Evolutionary conservation across 768 basidiomycete species (phyloP), one percentile per base, ranked within the genome.

Genomic region (Infundibulicybe gibba): DNA sequence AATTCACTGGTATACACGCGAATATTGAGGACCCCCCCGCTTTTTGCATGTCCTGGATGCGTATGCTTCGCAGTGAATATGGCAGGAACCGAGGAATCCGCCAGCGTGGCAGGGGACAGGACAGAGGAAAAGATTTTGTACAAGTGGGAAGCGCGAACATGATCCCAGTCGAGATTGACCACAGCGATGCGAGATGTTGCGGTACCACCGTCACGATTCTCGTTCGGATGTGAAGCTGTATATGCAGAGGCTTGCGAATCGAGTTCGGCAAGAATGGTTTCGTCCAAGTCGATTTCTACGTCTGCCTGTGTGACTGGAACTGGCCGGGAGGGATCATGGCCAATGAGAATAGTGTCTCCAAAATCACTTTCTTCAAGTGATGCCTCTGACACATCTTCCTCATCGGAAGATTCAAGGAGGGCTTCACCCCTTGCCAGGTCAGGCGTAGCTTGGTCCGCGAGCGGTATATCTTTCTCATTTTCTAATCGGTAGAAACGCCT

Each of bases 111-210:
- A 12, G 79, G 65, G 5, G 88, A 85, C 5, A 95, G 75, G 35
- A 94, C 78, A 2, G 94, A 97, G 14, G 90, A 81, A 66, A 90
- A 91, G 32, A 97, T 90, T 66, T 90, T 92, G 79, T 84, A 97
- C 11, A 99, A 71, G 61, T 98, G 94, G 15, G 70, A 69, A 0
- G 95, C 92, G 46, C 87, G 86, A 43, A 98, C 82, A 65, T 97
- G 80, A 63, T 98, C 97, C 97, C 97, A 99, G 67, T 99, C 97
- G 43, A 98, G 79, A 62, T 98, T 97, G 53, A 98, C 95, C 39
- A 87, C 79, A 0, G 95, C 97, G 6, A 99, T 61, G 17, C 95
- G 77, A 45, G 69, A 75, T 2, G 92, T 93, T 9, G 71, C 63
- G 9, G 70, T 64, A 8, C 68, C 73, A 2, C 70, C 68, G 10